Base-by-base conservation (phyloP, 768 basidiomycete species). In the Tylopilus sp. region DNA sequence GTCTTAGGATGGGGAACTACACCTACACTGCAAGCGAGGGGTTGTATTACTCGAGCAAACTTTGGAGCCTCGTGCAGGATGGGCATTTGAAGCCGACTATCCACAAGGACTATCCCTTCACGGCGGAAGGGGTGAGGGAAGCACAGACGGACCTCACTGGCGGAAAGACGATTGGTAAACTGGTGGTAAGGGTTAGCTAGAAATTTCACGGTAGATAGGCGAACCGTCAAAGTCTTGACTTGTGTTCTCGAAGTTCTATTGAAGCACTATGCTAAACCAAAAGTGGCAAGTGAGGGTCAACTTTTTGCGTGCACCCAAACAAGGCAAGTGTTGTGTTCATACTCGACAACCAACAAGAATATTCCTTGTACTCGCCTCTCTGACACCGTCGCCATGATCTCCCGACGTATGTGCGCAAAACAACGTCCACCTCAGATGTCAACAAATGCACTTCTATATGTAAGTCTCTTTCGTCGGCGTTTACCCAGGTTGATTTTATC, bases 141-240 rank as follows among this genome's bases (percentile, higher is more conserved):
- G 84, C 92, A 0, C 95, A 98, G 58, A 74, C 59, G 12, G 94
- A 95, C 63, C 74, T 98, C 52, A 79, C 78, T 0, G 74, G 79
- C 9, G 85, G 95, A 42, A 84, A 82, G 67, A 91, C 92, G 10
- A 79, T 77, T 2, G 95, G 95, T 3, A 99, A 98, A 67, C 68
- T 99, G 61, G 57, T 98, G 45, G 74, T 98, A 58, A 90, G 88
- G 66, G 20, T 39, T 20, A 28, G 6, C 28, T 39, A 39, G 15
- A 6, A 49, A 22, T 13, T 33, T 42, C 12, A 8, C 39, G 26
- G 28, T 15, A 18, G 17, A 5, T 33, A 6, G 6, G 26, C 6
- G 21, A 6, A 25, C 17, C 21, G 41, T 7, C 22, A 48, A 25
- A 25, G 47, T 6, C 33, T 13, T 30, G 12, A 10, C 0, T 40